These are phyloP conservation scores for Persicaria maculosa DNA, from an alignment of 148 eudicot genomes.

Conservation along the genomic window DNA sequence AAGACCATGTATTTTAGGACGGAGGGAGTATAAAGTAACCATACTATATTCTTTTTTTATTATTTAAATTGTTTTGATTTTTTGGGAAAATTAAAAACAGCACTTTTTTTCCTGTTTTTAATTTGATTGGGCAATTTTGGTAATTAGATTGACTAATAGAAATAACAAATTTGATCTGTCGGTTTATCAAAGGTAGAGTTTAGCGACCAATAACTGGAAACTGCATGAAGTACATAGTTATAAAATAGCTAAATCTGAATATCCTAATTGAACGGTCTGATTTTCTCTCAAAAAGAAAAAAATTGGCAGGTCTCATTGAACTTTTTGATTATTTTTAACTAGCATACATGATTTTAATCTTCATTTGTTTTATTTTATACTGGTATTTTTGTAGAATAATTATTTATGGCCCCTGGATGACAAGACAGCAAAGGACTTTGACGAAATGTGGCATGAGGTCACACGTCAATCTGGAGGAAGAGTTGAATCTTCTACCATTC, in stretches of 20 bases:
- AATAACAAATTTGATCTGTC: background rate
- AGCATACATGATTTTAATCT: slow-evolving; percentile 4
- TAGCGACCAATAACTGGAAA: background rate
- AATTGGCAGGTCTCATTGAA: background rate
- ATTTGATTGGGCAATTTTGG: background rate
- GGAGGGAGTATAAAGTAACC: background rate
- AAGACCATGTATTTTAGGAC: too few species aligned
- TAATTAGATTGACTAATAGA: background rate
- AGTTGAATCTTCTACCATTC: slow-evolving; percentile 48
- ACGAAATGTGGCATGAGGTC: slow-evolving; percentile 51
- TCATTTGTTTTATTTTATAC: background rate
- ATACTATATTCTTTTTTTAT: background rate
- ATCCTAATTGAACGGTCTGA: background rate
- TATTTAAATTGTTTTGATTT: background rate
- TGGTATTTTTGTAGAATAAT: slow-evolving; percentile 42
- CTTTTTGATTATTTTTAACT: background rate
- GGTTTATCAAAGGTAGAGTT: background rate
- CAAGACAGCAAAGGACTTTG: slow-evolving; percentile 39
- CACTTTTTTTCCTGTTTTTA: background rate
- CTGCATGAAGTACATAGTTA: background rate
- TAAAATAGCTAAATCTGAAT: background rate
- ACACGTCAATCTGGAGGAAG: slow-evolving; percentile 40
- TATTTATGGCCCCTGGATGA: slow-evolving; percentile 74
- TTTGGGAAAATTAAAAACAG: background rate
- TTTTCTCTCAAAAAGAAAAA: too few species aligned